phyloP scores from a whole-genome alignment of 805 yeast genomes.

The Ogataea paraovalis region DNA sequence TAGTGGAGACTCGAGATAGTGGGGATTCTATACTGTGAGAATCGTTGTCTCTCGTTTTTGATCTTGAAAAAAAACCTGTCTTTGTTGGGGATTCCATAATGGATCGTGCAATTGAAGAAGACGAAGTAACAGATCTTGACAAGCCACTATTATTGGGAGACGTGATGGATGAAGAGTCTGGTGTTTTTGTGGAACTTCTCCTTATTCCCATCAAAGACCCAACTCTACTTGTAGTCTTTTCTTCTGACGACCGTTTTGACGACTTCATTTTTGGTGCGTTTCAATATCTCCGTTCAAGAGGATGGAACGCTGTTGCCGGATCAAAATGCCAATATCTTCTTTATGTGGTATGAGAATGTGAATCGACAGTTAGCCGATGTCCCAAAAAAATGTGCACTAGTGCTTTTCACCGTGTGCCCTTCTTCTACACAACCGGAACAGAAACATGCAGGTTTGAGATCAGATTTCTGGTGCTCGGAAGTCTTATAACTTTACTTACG shows the following conservation, averaged over 20 bases:
- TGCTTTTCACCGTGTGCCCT: too few species aligned
- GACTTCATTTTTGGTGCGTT: slow-evolving; percentile 11
- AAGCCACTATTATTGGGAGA: slow-evolving; percentile 8
- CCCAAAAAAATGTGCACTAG: background rate
- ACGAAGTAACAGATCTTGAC: slow-evolving; percentile 17
- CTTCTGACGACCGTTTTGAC: slow-evolving; percentile 12
- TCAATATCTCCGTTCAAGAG: background rate
- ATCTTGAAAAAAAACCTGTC: slow-evolving; percentile 17
- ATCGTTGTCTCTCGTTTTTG: slow-evolving; percentile 13
- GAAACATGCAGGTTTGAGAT: background rate
- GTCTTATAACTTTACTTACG: too few species aligned
- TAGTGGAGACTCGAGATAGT: slow-evolving; percentile 26
- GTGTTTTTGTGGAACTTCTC: slow-evolving; percentile 13
- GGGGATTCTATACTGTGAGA: slow-evolving; percentile 23
- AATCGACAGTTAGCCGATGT: background rate
- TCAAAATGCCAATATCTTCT: background rate
- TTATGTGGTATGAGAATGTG: background rate
- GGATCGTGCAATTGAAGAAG: slow-evolving; percentile 9
- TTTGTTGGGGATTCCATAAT: slow-evolving; percentile 22
- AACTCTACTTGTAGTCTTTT: slow-evolving; percentile 15
- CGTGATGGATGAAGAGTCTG: background rate
- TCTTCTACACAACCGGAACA: background rate
- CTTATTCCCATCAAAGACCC: slow-evolving; percentile 24
- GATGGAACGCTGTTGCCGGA: background rate
- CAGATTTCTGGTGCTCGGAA: too few species aligned